A percentile compares a stretch with the other conserved stretches of the same genome.
These are phyloP conservation scores for Dendrostoma leiphaemia DNA, from an alignment of 2,329 filamentous ascomycete species.

Conservation along the genomic window DNA sequence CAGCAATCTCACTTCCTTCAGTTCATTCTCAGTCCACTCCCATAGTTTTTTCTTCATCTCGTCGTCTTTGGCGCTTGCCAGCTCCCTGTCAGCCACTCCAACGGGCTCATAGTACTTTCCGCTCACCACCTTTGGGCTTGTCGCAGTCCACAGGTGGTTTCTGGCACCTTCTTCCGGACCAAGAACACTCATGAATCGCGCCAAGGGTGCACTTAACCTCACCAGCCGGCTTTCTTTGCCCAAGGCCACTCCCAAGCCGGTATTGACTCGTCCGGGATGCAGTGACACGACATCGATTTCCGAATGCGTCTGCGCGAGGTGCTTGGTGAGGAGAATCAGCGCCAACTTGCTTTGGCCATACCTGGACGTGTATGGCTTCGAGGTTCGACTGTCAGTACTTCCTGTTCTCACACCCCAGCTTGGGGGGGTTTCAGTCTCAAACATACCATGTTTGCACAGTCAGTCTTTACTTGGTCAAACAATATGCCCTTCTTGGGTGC, in stretches of 20 bases:
- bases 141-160: constrained; percentile 38
- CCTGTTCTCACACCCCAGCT: background rate
- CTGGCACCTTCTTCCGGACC: constrained; percentile 32
- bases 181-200: constrained; percentile 14
- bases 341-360: constrained; percentile 50
- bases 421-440: too few species aligned
- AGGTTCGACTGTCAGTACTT: background rate
- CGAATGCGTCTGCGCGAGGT: constrained; percentile 37
- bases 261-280: constrained; percentile 40
- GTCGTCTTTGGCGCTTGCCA: constrained; percentile 20
- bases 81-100: constrained; percentile 23
- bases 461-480: constrained; percentile 30
- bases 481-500: constrained; percentile 28
- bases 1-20: constrained; percentile 14
- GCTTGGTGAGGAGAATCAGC: constrained; percentile 40
- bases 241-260: constrained; percentile 26
- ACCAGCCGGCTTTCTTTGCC: constrained; percentile 8
- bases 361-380: constrained; percentile 30
- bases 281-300: constrained; percentile 34
- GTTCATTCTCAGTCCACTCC: constrained; percentile 26
- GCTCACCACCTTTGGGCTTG: constrained; percentile 25
- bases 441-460: constrained; percentile 12
- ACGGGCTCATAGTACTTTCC: constrained; percentile 36
- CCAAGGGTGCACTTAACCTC: constrained; percentile 6
- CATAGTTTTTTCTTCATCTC: constrained; percentile 21